These are phyloP conservation scores for Cunninghamia lanceolata DNA, from an alignment of 75 land plant species.

Conservation along the genomic window DNA sequence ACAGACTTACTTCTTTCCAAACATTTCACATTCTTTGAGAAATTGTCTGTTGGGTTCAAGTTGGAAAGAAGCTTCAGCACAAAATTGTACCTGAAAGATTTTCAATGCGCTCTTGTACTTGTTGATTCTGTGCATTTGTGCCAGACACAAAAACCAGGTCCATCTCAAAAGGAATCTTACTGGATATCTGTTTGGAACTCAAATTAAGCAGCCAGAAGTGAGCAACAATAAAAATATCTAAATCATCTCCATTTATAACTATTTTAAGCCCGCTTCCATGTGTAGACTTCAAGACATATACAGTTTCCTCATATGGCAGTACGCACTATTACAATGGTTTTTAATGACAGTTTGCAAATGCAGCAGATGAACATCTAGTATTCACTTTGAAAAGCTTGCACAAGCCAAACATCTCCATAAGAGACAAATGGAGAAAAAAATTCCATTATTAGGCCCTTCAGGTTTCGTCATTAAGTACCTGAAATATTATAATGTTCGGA, in stretches of 20 bases:
- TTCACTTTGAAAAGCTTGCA: neutral
- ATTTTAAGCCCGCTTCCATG: slow-evolving; percentile 5
- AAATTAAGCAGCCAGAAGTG: slow-evolving; percentile 11
- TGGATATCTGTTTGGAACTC: slow-evolving; percentile 51
- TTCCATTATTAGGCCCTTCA: neutral
- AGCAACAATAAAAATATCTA: neutral
- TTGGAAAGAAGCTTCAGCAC: neutral
- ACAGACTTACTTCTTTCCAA: neutral
- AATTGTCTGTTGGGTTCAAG: neutral
- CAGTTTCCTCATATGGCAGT: neutral
- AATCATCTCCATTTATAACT: neutral
- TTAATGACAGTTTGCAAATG: neutral
- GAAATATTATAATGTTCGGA: slow-evolving; percentile 80
- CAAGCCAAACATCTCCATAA: neutral
- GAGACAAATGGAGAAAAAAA: neutral
- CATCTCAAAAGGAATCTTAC: slow-evolving; percentile 54
- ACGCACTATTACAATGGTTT: neutral
- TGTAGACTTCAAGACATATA: neutral
- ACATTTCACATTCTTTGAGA: neutral
- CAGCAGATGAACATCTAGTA: neutral
- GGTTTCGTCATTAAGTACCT: slow-evolving; percentile 40
- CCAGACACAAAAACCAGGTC: slow-evolving; percentile 84
- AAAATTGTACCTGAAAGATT: slow-evolving; percentile 66
- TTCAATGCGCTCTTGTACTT: slow-evolving; percentile 45
- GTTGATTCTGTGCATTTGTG: slow-evolving; percentile 31